phyloP scores from a whole-genome alignment of 208 protist genomes.

The Leishmania tropica region DNA sequence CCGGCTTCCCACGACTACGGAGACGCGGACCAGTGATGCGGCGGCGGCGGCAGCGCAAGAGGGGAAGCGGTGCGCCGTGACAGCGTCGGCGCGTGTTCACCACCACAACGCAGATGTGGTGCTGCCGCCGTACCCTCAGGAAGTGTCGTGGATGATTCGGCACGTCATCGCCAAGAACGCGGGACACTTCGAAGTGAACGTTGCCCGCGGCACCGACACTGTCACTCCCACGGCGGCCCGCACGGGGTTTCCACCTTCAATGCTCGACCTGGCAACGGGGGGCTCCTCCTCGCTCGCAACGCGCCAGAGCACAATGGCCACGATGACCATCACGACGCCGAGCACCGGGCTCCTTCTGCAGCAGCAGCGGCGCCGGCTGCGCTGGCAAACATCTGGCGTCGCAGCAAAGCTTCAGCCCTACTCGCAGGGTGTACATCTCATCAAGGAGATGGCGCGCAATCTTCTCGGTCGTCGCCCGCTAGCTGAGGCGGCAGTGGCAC shows the following conservation, averaged over 20 bases:
- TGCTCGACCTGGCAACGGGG: conserved; percentile 23
- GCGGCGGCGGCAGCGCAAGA: neutral
- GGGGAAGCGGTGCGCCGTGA: conserved; percentile 2
- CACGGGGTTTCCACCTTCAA: neutral
- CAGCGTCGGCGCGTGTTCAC: neutral
- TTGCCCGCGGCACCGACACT: conserved; percentile 28
- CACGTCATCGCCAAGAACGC: conserved; percentile 31
- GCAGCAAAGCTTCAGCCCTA: conserved; percentile 18
- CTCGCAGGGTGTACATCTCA: conserved; percentile 23
- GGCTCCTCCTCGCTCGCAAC: conserved; percentile 11
- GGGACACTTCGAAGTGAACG: conserved; percentile 35
- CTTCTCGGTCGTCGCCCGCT: conserved; percentile 17
- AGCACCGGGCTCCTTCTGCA: conserved; percentile 29
- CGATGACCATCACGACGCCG: conserved; percentile 25
- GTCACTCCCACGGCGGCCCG: conserved; percentile 6
- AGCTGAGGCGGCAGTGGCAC: conserved; percentile 22
- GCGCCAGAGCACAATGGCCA: conserved; percentile 17
- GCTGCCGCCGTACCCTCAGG: conserved; percentile 26
- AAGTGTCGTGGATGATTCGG: conserved; percentile 27
- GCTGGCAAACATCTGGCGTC: conserved; percentile 10
- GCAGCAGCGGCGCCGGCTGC: conserved; percentile 29
- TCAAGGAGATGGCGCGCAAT: conserved; percentile 22
- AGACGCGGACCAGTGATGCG: conserved; percentile 3
- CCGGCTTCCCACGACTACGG: neutral
- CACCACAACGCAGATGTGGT: conserved; percentile 9